Percentiles rank a stretch among this genome's conserved stretches.
These are phyloP conservation scores for Phanerochaete carnosa DNA, from an alignment of 768 basidiomycete species.

Conservation along the genomic window DNA sequence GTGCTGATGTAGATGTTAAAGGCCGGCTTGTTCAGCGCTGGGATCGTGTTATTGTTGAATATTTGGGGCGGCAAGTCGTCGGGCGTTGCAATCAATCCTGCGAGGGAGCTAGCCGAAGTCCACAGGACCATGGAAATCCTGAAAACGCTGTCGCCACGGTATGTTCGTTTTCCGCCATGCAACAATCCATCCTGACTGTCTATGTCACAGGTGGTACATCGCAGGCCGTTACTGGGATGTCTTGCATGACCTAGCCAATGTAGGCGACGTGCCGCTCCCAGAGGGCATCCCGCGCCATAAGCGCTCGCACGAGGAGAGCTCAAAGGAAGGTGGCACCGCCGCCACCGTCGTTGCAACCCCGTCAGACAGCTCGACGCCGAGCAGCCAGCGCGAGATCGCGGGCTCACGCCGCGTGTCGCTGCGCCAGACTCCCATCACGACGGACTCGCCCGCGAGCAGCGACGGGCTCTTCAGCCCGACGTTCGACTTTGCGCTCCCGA, in stretches of 20 bases:
- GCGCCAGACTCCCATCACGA: background rate
- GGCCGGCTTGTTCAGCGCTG: slow-evolving; percentile 36
- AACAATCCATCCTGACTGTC: background rate
- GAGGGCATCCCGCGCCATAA: background rate
- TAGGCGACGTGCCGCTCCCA: slow-evolving; percentile 12
- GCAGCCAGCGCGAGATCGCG: slow-evolving; percentile 21
- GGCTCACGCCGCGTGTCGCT: slow-evolving; percentile 31
- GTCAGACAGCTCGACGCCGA: background rate
- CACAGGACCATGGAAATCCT: slow-evolving; percentile 34
- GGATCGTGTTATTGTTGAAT: slow-evolving; percentile 45
- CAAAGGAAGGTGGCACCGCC: background rate
- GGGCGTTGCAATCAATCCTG: slow-evolving; percentile 27
- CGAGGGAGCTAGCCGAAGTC: slow-evolving; percentile 37
- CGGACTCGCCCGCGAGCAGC: background rate
- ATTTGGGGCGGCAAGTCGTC: slow-evolving; percentile 42
- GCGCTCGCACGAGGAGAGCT: background rate
- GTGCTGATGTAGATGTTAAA: background rate
- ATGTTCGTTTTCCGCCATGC: background rate
- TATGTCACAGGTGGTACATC: background rate
- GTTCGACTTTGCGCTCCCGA: slow-evolving; percentile 38
- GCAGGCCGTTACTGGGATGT: slow-evolving; percentile 12
- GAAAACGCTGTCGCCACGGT: slow-evolving; percentile 13
- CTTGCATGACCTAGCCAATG: slow-evolving; percentile 2
- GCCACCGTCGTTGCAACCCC: background rate
- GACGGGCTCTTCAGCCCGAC: background rate